These are phyloP conservation scores for Saccharomycopsis malanga DNA, from an alignment of 805 yeast species.

Conservation along the genomic window DNA sequence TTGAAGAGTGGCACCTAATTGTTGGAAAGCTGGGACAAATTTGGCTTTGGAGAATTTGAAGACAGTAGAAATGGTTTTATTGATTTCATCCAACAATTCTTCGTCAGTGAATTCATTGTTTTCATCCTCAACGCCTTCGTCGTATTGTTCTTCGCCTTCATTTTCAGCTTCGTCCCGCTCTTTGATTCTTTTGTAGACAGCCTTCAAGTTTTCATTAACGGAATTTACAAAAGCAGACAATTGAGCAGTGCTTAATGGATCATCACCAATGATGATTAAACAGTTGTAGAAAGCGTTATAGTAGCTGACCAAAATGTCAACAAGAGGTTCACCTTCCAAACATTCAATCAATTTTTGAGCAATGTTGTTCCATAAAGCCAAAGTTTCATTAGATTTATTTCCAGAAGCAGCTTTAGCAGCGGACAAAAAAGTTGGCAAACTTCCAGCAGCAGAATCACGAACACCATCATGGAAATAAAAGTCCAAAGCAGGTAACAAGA, in stretches of 20 bases:
- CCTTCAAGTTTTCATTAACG: conserved; percentile 53
- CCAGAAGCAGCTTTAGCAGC: conserved; percentile 49
- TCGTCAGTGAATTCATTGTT: conserved; percentile 82
- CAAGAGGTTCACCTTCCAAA: conserved; percentile 70
- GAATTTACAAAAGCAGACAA: conserved; percentile 51
- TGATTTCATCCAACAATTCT: conserved; percentile 80
- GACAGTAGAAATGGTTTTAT: conserved; percentile 62
- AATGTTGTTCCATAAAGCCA: conserved; percentile 65
- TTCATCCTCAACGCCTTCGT: conserved; percentile 82
- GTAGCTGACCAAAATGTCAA: conserved; percentile 73
- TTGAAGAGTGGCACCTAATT: conserved; percentile 55
- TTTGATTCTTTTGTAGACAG: conserved; percentile 62
- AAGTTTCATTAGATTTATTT: conserved; percentile 48
- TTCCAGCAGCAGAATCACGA: conserved; percentile 80
- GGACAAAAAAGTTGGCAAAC: conserved; percentile 69
- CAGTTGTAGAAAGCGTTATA: conserved; percentile 66
- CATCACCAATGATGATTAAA: conserved; percentile 59
- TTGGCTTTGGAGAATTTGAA: conserved; percentile 54
- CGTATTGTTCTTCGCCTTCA: conserved; percentile 70
- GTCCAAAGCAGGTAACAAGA: conserved; percentile 82
- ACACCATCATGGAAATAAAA: conserved; percentile 93
- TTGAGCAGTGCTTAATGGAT: conserved; percentile 49
- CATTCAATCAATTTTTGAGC: conserved; percentile 61
- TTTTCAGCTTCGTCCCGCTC: conserved; percentile 63
- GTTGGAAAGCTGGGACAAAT: conserved; percentile 60